Percentiles rank a stretch among this genome's conserved stretches.
These are phyloP conservation scores for Colletotrichum sp. DNA, from an alignment of 2,329 filamentous ascomycete genomes.

Conservation along the genomic window DNA sequence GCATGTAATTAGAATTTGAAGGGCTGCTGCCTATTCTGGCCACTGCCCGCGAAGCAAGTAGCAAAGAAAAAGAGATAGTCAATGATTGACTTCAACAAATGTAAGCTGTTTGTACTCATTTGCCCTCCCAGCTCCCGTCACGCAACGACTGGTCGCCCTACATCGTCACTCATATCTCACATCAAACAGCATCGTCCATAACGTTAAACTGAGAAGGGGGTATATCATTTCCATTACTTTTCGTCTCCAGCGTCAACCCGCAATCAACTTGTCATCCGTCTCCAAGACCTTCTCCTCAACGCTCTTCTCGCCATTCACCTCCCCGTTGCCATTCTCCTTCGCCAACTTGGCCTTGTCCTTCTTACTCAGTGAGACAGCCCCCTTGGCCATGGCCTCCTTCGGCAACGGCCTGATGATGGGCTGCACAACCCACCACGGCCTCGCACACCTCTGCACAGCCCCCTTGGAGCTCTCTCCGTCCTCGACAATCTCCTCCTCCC, in stretches of 20 bases:
- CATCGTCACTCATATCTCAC: background rate
- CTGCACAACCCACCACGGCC: conserved; percentile 91
- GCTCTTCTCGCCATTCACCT: background rate
- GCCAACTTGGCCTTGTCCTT: conserved; percentile 60
- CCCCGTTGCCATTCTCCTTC: conserved; percentile 35
- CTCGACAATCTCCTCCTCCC: conserved; percentile 32
- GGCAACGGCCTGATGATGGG: conserved; percentile 86
- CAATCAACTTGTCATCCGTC: conserved; percentile 21
- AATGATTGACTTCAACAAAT: background rate
- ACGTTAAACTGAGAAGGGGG: background rate
- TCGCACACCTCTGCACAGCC: conserved; percentile 74
- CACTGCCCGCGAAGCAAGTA: background rate
- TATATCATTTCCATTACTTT: background rate
- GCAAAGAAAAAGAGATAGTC: background rate
- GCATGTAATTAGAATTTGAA: background rate
- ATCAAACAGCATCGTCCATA: background rate
- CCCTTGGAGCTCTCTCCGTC: conserved; percentile 66
- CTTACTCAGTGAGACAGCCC: conserved; percentile 76
- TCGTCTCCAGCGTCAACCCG: background rate
- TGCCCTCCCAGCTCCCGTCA: background rate
- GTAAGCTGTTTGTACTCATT: background rate
- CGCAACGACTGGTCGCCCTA: background rate
- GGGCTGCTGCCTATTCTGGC: background rate
- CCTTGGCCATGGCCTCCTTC: conserved; percentile 84
- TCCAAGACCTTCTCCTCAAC: conserved; percentile 18